Percentiles rank a stretch among this genome's conserved stretches.
Conservation (phyloP, 495 filamentous ascomycete genomes). For the Beverwykella pulmonaria region DNA sequence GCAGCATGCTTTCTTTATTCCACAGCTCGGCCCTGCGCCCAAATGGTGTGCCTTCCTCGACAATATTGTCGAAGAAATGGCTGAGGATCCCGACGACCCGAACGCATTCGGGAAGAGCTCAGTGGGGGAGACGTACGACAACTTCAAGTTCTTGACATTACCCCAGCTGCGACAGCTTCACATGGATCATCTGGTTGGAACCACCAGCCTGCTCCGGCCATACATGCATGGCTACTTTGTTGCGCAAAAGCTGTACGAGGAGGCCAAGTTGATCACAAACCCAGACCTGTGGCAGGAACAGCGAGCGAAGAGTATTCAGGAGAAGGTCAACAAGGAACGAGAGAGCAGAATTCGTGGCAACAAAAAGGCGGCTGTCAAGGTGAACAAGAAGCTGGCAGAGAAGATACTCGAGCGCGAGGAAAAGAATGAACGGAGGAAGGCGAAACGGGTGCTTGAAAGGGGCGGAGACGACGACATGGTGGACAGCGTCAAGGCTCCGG, state of each 20-base stretch:
- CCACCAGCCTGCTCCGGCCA: conserved; percentile 80
- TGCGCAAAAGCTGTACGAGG: conserved; percentile 86
- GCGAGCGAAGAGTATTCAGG: conserved; percentile 79
- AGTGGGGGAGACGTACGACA: conserved; percentile 84
- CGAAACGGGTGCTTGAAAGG: conserved; percentile 58
- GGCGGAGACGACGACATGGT: conserved; percentile 54
- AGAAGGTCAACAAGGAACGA: conserved; percentile 92
- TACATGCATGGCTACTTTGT: conserved; percentile 99
- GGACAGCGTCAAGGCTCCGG: conserved; percentile 8
- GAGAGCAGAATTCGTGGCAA: conserved; percentile 87
- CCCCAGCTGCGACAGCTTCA: conserved; percentile 79
- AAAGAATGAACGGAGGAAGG: conserved; percentile 70
- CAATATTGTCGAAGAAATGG: conserved; percentile 98
- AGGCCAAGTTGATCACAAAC: conserved; percentile 88
- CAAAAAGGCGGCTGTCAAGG: conserved; percentile 89
- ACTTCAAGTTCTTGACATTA: conserved; percentile 94
- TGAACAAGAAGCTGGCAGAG: conserved; percentile 83
- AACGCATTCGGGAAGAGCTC: conserved; percentile 55
- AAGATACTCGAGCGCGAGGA: conserved; percentile 79
- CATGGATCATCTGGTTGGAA: conserved; percentile 82
- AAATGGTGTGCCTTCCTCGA: conserved; percentile 97
- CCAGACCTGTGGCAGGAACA: conserved; percentile 91
- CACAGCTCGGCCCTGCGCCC: conserved; percentile 87
- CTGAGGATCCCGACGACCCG: conserved; percentile 72
- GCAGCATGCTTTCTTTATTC: conserved; percentile 95